Evolutionary conservation across 1,284 basidiomycete species (phyloP).

Genomic region (Earliella scabrosa): DNA sequence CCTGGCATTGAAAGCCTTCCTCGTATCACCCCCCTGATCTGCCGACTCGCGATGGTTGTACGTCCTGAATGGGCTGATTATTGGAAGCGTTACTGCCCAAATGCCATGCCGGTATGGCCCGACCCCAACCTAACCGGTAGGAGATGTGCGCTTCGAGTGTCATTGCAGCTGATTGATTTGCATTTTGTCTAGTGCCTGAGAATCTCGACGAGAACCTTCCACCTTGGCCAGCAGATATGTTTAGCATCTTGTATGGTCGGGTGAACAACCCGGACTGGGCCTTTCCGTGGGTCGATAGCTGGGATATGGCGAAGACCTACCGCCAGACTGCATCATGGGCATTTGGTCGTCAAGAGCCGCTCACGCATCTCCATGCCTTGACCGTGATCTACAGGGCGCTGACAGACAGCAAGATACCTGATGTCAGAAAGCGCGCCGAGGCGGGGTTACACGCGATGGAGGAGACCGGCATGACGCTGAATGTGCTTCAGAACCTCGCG

Average conservation of each 20-base stretch:
- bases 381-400: slow-evolving; percentile 59
- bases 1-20: slow-evolving; percentile 58
- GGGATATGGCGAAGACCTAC: slow-evolving; percentile 53
- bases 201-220: slow-evolving; percentile 68
- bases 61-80: slow-evolving; percentile 88
- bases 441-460: slow-evolving; percentile 68
- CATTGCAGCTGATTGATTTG: not conserved
- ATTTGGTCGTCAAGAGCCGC: slow-evolving; percentile 62
- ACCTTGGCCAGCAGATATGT: slow-evolving; percentile 71
- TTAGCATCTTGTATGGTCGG: slow-evolving; percentile 63
- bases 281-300: slow-evolving; percentile 55
- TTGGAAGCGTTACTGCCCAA: slow-evolving; percentile 79
- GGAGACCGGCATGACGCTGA: slow-evolving; percentile 47
- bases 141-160: slow-evolving; percentile 25
- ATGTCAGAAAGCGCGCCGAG: slow-evolving; percentile 65
- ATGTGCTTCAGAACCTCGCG: slow-evolving; percentile 60
- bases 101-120: slow-evolving; percentile 60
- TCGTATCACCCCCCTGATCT: slow-evolving; percentile 67
- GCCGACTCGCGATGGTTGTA: slow-evolving; percentile 66
- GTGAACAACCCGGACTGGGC: slow-evolving; percentile 72
- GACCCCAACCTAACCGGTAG: slow-evolving; percentile 48
- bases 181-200: slow-evolving; percentile 39
- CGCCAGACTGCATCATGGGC: slow-evolving; percentile 59
- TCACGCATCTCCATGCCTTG: slow-evolving; percentile 53
- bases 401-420: slow-evolving; percentile 51